phyloP scores from a whole-genome alignment of 306 rosid species.

The Acacia confusa region DNA sequence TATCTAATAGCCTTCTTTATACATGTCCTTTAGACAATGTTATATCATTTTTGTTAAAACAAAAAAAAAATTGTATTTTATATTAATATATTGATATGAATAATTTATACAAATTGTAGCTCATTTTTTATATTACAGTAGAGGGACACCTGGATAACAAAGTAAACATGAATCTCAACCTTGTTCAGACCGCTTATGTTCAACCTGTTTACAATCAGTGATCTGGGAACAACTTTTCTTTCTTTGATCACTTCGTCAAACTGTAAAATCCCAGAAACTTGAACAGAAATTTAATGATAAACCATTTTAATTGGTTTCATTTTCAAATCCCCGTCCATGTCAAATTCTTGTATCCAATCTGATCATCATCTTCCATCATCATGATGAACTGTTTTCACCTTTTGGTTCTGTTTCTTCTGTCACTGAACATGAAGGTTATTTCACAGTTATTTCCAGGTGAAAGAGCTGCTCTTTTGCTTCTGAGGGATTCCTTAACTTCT shows the following conservation, averaged over 20 bases:
- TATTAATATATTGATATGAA: too few relatives aligned
- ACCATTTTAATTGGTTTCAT: slow-evolving; percentile 12
- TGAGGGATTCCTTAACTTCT: slow-evolving; percentile 61
- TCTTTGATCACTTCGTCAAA: slow-evolving; percentile 52
- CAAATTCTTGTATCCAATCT: not conserved
- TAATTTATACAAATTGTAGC: not conserved
- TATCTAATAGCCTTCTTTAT: too few relatives aligned
- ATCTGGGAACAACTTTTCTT: slow-evolving; percentile 13
- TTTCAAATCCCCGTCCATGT: slow-evolving; percentile 23
- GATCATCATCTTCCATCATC: not conserved
- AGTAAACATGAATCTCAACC: slow-evolving; percentile 15
- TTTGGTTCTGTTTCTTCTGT: slow-evolving; percentile 22
- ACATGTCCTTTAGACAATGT: too few relatives aligned
- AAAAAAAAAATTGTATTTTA: too few relatives aligned
- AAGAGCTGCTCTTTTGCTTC: slow-evolving; percentile 54
- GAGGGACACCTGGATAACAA: not conserved
- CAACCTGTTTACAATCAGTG: slow-evolving; percentile 1
- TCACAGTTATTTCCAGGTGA: slow-evolving; percentile 48
- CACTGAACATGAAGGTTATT: slow-evolving; percentile 25
- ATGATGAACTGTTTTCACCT: slow-evolving; percentile 34
- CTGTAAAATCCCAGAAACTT: not conserved
- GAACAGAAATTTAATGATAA: slow-evolving; percentile 17
- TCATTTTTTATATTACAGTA: not conserved
- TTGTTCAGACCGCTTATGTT: slow-evolving; percentile 35
- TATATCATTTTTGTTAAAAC: too few relatives aligned